phyloP scores from a whole-genome alignment of 2,329 filamentous ascomycete genomes.

The Clonostachys chloroleuca region DNA sequence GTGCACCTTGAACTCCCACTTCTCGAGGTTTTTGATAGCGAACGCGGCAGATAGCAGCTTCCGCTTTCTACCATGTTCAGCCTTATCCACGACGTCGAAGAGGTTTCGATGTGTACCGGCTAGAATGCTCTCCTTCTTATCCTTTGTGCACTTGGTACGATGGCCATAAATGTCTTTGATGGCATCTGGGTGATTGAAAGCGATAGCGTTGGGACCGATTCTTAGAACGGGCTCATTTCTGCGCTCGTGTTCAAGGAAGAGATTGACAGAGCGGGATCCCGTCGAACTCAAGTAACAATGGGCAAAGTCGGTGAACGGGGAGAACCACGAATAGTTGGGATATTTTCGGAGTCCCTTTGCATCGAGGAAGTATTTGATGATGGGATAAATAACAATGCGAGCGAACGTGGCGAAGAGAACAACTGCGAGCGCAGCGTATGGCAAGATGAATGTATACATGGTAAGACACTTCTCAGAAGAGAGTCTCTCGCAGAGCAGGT shows the following conservation, averaged over 20 bases:
- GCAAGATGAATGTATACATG: not conserved
- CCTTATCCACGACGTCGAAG: not conserved
- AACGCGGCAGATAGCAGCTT: not conserved
- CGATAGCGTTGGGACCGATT: slow-evolving; percentile 34
- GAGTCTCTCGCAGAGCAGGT: not conserved
- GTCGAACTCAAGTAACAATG: not conserved
- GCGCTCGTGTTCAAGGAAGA: not conserved
- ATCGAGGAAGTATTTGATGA: not conserved
- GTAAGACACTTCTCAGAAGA: not conserved
- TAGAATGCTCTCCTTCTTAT: not conserved
- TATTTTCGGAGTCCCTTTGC: not conserved
- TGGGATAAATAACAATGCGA: not conserved
- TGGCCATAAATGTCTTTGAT: slow-evolving; percentile 43
- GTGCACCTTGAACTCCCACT: not conserved
- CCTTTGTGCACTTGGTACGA: not conserved
- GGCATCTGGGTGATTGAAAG: slow-evolving; percentile 29
- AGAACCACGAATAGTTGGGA: not conserved
- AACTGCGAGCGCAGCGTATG: not conserved
- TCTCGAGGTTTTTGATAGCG: slow-evolving; percentile 1
- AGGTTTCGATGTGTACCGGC: not conserved
- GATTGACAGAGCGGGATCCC: not conserved
- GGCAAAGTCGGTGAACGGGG: not conserved
- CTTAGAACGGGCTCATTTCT: not conserved
- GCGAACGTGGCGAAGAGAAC: not conserved
- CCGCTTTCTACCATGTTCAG: not conserved